Base-by-base conservation (phyloP, 345 rosid genomes). In the Boechera divaricarpa region DNA sequence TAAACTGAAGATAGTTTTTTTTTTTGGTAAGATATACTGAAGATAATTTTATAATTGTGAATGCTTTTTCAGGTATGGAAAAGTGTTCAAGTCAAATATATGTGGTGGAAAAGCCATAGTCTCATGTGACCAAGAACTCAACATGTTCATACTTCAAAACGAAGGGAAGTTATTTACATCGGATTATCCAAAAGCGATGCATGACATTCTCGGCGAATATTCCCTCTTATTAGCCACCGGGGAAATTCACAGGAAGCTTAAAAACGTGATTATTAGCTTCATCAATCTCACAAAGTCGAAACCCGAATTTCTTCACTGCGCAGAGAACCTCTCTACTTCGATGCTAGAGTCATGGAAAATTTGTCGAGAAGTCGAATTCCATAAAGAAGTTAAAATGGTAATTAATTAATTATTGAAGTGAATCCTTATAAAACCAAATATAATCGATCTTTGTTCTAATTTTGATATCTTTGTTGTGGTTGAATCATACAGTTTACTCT, bases 21-120 rank as follows among this genome's bases (percentile, higher is more conserved):
- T 32, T 32, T 32, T 32, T 32, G 35, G 1, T 32, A 32, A 32
- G 6, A 32, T 32, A 32, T 16, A 32, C 35, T 4, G 7, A 32
- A 63, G 42, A 18, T 35, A 6, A 35, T 24, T 72, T 21, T 9
- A 15, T 6, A 73, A 33, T 41, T 67, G 15, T 63, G 72, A 55
- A 29, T 45, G 45, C 29, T 29, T 5, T 62, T 11, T 42, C 65
- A 94, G 97, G 62, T 89, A 90, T 39, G 98, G 98, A 26, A 87
- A 62, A 66, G 87, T 94, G 49, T 94, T 94, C 85, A 90, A 82
- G 66, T 88, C 97, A 15, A 88, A 89, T 81, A 49, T 94, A 32
- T 91, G 93, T 79, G 97, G 98, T 15, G 89, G 88, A 1, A 90
- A 91, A 21, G 81, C 96, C 29, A 82, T 94, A 69, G 96, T 94